A percentile compares a stretch with the other conserved stretches of the same genome.
These are phyloP conservation scores for Chlorella variabilis DNA, from an alignment of 163 green algal genomes.

Conservation along the genomic window DNA sequence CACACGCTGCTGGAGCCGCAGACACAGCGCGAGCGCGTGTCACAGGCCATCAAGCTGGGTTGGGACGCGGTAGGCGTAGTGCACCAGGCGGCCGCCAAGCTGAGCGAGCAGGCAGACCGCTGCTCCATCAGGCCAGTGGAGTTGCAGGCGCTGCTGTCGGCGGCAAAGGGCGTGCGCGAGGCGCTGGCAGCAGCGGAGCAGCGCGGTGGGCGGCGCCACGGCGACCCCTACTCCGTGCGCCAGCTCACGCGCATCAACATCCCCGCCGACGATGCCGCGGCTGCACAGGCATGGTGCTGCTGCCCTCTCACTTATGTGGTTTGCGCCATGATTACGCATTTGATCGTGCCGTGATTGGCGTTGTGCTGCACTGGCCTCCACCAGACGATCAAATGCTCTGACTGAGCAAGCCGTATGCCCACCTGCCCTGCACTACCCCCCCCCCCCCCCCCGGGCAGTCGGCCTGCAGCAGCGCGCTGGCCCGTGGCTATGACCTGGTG, in stretches of 20 bases:
- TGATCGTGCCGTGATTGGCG: too few species aligned
- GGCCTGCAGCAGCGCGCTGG: slow-evolving; percentile 18
- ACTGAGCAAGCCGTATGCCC: too few species aligned
- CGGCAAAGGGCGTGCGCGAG: slow-evolving; percentile 25
- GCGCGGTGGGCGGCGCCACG: neutral
- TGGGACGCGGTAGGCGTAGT: slow-evolving; percentile 36
- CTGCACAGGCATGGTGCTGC: slow-evolving; percentile 31
- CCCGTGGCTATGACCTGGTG: slow-evolving; percentile 59
- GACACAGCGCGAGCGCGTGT: slow-evolving; percentile 40
- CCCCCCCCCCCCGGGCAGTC: slow-evolving; percentile 1
- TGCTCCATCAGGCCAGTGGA: slow-evolving; percentile 25
- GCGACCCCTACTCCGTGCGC: slow-evolving; percentile 17
- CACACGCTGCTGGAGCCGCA: slow-evolving; percentile 33
- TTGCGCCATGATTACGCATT: neutral
- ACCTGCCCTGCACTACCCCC: too few species aligned
- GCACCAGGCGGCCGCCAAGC: slow-evolving; percentile 28
- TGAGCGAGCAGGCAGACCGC: slow-evolving; percentile 34
- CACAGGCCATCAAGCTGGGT: slow-evolving; percentile 39
- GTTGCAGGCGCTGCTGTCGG: slow-evolving; percentile 35
- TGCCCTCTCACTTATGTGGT: neutral
- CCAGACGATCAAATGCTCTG: too few species aligned
- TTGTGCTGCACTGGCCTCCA: too few species aligned
- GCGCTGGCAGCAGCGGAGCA: slow-evolving; percentile 18
- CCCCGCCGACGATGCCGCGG: slow-evolving; percentile 39
- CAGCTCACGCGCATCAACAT: slow-evolving; percentile 59